Evolutionary conservation across 768 basidiomycete genomes (phyloP).

Genomic region (Trametes sanguinea): DNA sequence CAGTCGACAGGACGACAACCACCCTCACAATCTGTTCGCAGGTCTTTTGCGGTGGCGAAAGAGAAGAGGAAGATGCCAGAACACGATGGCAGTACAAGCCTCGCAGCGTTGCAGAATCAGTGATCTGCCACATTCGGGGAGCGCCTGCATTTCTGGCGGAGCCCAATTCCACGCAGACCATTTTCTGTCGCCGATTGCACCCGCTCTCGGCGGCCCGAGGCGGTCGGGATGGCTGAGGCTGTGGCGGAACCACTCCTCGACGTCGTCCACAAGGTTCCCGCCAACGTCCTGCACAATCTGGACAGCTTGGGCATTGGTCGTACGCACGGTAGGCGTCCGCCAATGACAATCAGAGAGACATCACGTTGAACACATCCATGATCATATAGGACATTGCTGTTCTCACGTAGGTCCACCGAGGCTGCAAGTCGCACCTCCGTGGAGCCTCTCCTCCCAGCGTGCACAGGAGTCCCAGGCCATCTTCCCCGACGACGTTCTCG

Average conservation of each 20-base stretch:
- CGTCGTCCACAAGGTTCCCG: neutral
- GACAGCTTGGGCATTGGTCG: too few relatives aligned
- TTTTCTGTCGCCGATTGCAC: neutral
- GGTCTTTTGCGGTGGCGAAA: neutral
- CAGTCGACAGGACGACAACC: neutral
- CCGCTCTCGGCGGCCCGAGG: neutral
- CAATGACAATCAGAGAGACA: too few relatives aligned
- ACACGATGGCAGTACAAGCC: conserved; percentile 1
- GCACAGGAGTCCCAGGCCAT: conserved; percentile 7
- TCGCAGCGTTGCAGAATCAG: conserved; percentile 13
- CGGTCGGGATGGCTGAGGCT: too few relatives aligned
- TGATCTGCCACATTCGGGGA: conserved; percentile 16
- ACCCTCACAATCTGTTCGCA: neutral
- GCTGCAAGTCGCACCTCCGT: conserved; percentile 11
- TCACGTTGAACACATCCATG: neutral
- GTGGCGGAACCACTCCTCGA: neutral
- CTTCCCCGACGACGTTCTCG: conserved; percentile 4
- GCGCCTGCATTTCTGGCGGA: neutral
- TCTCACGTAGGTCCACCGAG: conserved; percentile 5
- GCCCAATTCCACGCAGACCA: neutral
- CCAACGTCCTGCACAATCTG: neutral
- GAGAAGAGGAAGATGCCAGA: conserved; percentile 2
- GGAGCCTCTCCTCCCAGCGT: conserved; percentile 2
- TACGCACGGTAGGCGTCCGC: too few relatives aligned
- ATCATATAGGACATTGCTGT: neutral